Evolutionary conservation across 2,329 filamentous ascomycete species (phyloP), one percentile per base, ranked within the genome.

Genomic region (Lachnellula occidentalis): DNA sequence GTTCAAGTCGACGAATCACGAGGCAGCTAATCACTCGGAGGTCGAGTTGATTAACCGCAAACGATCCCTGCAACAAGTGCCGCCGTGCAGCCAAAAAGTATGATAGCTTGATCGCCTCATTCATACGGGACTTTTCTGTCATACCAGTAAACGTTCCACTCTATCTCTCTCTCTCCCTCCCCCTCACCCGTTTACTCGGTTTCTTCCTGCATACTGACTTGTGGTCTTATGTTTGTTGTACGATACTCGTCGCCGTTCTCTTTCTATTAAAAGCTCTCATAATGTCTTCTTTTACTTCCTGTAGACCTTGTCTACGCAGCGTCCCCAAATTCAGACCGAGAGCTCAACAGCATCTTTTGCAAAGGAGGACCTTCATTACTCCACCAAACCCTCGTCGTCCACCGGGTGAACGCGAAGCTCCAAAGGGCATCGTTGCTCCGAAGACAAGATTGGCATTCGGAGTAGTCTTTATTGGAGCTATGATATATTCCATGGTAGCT

Each of bases 401-500:
- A 47, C 39, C 48, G 48, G 34, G 53, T 5, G 48, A 56, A 52
- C 34, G 46, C 34, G 49, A 54, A 36, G 34, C 53, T 39, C 55
- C 51, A 21, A 54, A 34, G 11, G 56, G 58, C 17, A 73, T 77
- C 39, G 72, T 70, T 66, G 66, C 71, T 48, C 76, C 76, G 9
- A 77, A 76, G 60, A 68, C 76, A 39, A 73, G 75, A 53, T 69
- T 79, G 21, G 71, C 73, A 7, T 60, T 79, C 58, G 77, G 77
- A 12, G 64, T 77, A 48, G 72, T 77, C 12, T 75, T 79, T 60
- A 72, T 78, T 59, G 70, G 72, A 50, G 70, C 72, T 51, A 62
- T 79, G 34, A 71, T 79, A 36, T 79, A 78, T 64, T 77, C 74
- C 45, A 79, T 78, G 76, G 75, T 77, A 72, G 45, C 41, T 52